Base-by-base conservation (phyloP, 768 basidiomycete species). In the Leccinum obscurum region DNA sequence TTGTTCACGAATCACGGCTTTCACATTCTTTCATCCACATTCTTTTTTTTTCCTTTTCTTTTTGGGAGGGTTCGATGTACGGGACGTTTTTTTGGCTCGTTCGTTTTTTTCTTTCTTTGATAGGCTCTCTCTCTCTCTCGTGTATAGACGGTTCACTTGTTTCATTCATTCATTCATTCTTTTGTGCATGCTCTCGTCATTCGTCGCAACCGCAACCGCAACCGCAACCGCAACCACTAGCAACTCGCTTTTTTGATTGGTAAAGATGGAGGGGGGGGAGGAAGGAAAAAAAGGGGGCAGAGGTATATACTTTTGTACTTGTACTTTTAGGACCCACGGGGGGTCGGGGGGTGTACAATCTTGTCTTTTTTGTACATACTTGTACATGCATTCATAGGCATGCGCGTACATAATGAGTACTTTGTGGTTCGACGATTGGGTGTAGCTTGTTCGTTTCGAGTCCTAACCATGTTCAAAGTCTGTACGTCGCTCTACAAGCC, bases 401-500 rank as follows among this genome's bases (percentile, higher is more conserved):
- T n/a, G 37, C 34, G 34, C 14, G 34, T 35, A 35, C 34, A 35
- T 35, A 14, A 34, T 11, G 32, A 13, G 14, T 37, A 13, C 35
- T 14, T 30, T 30, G 30, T 28, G 30, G 30, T 32, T 32, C 30
- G 30, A 22, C 22, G 22, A 22, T 2, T 22, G 24, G 24, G 24
- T 24, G 24, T 24, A 2, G 24, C 24, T 3, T 24, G 24, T 24
- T 24, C 24, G 24, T 24, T 24, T 24, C 22, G 22, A 22, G 22
- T 22, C 22, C 22, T 22, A 22, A 22, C 22, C 22, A 22, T 22
- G 22, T 22, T 22, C 22, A 22, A 22, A 22, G 22, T 22, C 22
- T 22, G 22, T 22, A 28, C 1, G 95, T 98, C 1, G 89, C 89
- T 0, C 74, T 95, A 0, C 95, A 98, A 71, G 95, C 95, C 0